A percentile compares a stretch with the other conserved stretches of the same genome.
These are phyloP conservation scores for Ceratobasidium sp. DNA, from an alignment of 1,284 basidiomycete genomes.

Conservation along the genomic window DNA sequence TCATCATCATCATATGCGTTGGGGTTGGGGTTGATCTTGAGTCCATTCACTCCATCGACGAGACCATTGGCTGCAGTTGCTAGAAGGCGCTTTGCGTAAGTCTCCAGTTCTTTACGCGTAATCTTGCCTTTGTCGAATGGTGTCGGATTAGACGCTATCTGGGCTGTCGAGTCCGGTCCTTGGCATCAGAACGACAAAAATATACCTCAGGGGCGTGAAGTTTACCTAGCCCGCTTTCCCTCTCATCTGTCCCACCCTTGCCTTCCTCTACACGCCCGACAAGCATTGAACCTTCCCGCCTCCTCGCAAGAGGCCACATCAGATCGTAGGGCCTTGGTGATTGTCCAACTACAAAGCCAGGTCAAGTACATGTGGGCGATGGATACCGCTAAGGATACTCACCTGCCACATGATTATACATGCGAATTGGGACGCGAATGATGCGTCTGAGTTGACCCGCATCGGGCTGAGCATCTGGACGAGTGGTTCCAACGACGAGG, in stretches of 20 bases:
- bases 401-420: constrained; percentile 86
- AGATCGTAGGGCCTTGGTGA: constrained; percentile 68
- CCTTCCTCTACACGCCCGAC: constrained; percentile 42
- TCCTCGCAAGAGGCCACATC: constrained; percentile 66
- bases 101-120: constrained; percentile 16
- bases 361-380: background rate
- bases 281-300: constrained; percentile 47
- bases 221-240: background rate
- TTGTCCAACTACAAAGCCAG: constrained; percentile 57
- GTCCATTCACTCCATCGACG: constrained; percentile 8
- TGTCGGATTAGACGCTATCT: background rate
- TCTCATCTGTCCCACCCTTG: constrained; percentile 16
- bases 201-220: background rate
- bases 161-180: background rate
- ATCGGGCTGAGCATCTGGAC: constrained; percentile 55
- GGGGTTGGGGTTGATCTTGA: background rate
- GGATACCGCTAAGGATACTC: constrained; percentile 46
- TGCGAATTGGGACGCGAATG: constrained; percentile 86
- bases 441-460: constrained; percentile 64
- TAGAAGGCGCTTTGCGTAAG: constrained; percentile 28
- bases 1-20: constrained; percentile 47
- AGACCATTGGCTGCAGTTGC: background rate
- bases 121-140: background rate
- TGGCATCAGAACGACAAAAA: background rate
- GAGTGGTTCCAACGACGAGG: constrained; percentile 84